Conservation (phyloP, 1,284 basidiomycete species). For the Flammula alnicola region DNA sequence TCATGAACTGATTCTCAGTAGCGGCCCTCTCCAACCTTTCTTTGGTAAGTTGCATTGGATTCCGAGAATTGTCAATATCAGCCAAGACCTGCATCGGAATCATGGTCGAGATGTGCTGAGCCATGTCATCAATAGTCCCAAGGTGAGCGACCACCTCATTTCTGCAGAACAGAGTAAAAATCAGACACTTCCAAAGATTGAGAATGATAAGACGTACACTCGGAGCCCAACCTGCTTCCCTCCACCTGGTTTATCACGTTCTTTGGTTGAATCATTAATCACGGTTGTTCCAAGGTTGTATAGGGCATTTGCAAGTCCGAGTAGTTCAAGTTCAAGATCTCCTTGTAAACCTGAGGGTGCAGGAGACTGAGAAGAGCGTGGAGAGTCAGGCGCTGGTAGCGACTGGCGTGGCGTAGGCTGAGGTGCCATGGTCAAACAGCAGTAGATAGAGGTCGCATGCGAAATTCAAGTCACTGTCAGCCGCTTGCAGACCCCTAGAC, state of each 20-base stretch:
- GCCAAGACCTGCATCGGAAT: slow-evolving; percentile 73
- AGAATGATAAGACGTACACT: slow-evolving; percentile 51
- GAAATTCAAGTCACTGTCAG: neutral
- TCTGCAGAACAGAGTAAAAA: slow-evolving; percentile 37
- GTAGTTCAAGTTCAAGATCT: slow-evolving; percentile 74
- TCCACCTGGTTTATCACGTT: slow-evolving; percentile 65
- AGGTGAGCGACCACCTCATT: slow-evolving; percentile 75
- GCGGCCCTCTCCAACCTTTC: slow-evolving; percentile 79
- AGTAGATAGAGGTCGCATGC: neutral
- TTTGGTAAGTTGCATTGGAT: slow-evolving; percentile 79
- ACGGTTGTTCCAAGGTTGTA: slow-evolving; percentile 81
- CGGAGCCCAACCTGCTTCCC: slow-evolving; percentile 72
- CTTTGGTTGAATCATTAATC: slow-evolving; percentile 77
- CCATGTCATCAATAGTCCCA: slow-evolving; percentile 64
- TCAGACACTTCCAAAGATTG: slow-evolving; percentile 1
- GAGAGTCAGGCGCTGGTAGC: slow-evolving; percentile 67
- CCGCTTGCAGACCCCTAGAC: too few relatives aligned
- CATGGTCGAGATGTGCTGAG: slow-evolving; percentile 61
- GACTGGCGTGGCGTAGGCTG: slow-evolving; percentile 20
- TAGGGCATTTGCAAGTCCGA: slow-evolving; percentile 72
- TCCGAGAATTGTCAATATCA: slow-evolving; percentile 78
- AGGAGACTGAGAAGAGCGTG: slow-evolving; percentile 71
- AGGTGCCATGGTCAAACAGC: slow-evolving; percentile 8
- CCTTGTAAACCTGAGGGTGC: slow-evolving; percentile 69
- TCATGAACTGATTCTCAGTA: slow-evolving; percentile 88